Evolutionary conservation across 2,329 filamentous ascomycete species (phyloP), one percentile per base, ranked within the genome.

Genomic region (Ophiocordyceps camponoti-saundersi): DNA sequence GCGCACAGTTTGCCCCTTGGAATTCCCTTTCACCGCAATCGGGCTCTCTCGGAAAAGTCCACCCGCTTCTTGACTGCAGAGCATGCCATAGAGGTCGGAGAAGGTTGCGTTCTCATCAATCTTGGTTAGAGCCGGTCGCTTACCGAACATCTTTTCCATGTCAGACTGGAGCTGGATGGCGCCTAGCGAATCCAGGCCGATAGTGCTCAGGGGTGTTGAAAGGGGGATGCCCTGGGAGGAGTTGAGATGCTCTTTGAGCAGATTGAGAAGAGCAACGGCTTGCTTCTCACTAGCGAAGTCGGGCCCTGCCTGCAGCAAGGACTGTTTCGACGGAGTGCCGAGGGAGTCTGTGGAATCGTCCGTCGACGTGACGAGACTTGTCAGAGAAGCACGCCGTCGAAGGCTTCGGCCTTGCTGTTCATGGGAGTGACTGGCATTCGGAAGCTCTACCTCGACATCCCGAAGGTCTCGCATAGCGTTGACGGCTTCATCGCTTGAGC

Each of bases 91-190:
- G 20, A 46, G 45, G 8, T 32, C 40, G 5, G 45, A 46, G 13
- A 46, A 46, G 13, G 45, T 46, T 2, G 45, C 22, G 6, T 42
- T 46, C 8, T 46, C 45, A 11, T 46, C 45, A 29, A 46, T 42
- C 13, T 18, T 46, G 13, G 21, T 46, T 6, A 22, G 18, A 12
- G 8, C 32, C 13, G 39, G 13, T 13, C 40, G n/a, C 26, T 46
- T 42, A 1, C 45, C 45, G 10, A 42, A 46, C n/a, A 16, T 42
- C 16, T 26, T 46, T n/a, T 46, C 40, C 22, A 46, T 42, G n/a
- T 46, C 45, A 6, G 45, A 46, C 22, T 46, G 45, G 0, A 46
- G 45, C 20, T 46, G 45, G 23, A 46, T 46, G 15, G 45, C 45
- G 21, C 41, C 39, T 15, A 46, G 20, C 3, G 45, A 46, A 20